Evolutionary conservation across 768 basidiomycete genomes (phyloP), one percentile per base, ranked within the genome.

Genomic region (Boletus subcaerulescens): DNA sequence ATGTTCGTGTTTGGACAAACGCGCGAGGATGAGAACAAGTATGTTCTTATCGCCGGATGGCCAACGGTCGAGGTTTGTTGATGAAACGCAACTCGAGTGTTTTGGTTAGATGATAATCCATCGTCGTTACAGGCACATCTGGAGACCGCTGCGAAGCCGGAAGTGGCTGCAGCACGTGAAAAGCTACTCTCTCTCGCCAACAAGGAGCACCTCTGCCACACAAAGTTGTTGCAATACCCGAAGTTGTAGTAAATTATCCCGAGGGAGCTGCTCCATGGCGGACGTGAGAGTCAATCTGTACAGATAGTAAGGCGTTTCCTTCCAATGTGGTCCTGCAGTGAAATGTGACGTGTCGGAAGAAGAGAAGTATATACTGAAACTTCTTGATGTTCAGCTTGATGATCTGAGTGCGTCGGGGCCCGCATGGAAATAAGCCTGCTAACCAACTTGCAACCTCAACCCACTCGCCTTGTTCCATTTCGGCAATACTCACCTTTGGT

Each of bases 1-100:
- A 40, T 5, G 9, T 7, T 67, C 9, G 60, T 63, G 11, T 71
- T 58, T 24, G 69, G 68, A 29, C 45, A 58, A 36, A 49, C 57
- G 13, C 53, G 46, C 20, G 59, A 63, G 47, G 60, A 69, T 10
- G 50, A 60, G 36, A 69, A 56, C 58, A 60, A 56, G 39, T 58
- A 58, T 40, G 0, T 67, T 31, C 5, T 60, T 7, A 17, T 71
- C 14, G 26, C 47, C 2, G 67, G 69, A 10, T 69, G 67, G 69
- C 10, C 31, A 5, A 42, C 56, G 3, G 52, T 67, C 4, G 62
- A 71, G 67, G 69, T 69, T 38, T 12, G 67, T 50, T 14, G 15
- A 31, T 8, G 10, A 12, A 5, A 36, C 12, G 5, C 8, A 29
- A 43, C 31, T 10, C 9, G 33, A 17, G 24, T n/a, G 24, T 36